phyloP scores from a whole-genome alignment of 306 rosid species.

The Delonix regia region DNA sequence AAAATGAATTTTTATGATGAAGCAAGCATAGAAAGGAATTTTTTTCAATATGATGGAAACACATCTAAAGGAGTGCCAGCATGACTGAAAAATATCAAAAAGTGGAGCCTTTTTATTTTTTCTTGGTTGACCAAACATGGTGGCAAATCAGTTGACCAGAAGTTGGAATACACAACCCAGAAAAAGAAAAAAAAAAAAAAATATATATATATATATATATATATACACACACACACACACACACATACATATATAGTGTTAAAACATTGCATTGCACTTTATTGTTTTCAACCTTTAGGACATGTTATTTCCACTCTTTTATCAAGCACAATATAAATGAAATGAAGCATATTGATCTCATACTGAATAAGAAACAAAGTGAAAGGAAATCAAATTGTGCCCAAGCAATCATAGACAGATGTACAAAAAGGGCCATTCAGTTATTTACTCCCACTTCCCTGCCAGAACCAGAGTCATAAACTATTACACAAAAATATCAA shows the following conservation, averaged over 20 bases:
- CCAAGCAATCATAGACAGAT: background rate
- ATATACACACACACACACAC: too few species aligned
- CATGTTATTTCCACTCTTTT: background rate
- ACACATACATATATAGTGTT: background rate
- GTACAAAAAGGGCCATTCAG: background rate
- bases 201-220: too few species aligned
- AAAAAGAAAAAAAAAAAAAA: background rate
- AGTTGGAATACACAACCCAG: background rate
- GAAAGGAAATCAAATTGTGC: constrained; percentile 1
- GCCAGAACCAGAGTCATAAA: background rate
- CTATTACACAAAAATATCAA: background rate
- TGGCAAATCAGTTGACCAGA: background rate
- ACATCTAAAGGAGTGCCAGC: background rate
- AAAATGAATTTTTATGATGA: background rate
- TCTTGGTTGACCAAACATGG: too few species aligned
- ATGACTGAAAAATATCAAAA: background rate
- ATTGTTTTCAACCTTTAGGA: background rate
- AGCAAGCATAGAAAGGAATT: background rate
- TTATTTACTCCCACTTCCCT: background rate
- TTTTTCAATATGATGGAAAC: background rate
- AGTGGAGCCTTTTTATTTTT: background rate
- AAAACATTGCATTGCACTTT: background rate
- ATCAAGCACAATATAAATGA: background rate
- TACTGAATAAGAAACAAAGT: background rate
- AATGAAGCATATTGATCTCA: background rate